Conservation (phyloP, 75 land plant species). For the Cryptomeria japonica region DNA sequence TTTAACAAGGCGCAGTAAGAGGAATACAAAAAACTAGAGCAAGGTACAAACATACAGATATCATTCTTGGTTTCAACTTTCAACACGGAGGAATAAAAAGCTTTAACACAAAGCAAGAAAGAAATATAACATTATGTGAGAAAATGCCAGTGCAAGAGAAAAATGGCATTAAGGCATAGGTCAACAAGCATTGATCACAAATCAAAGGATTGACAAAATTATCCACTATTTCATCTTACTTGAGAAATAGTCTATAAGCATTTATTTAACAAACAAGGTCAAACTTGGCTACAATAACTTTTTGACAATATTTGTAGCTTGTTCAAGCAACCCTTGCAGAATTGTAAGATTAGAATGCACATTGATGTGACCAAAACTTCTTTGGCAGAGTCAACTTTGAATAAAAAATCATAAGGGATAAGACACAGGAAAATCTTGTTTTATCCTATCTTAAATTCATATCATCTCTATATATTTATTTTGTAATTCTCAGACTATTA, state of each 20-base stretch:
- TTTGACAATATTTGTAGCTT: neutral
- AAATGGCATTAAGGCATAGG: neutral
- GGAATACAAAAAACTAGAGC: neutral
- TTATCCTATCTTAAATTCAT: neutral
- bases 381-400: neutral
- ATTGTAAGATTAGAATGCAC: neutral
- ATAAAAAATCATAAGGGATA: neutral
- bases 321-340: neutral
- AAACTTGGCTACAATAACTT: neutral
- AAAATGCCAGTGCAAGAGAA: neutral
- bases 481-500: neutral
- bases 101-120: neutral
- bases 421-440: neutral
- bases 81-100: neutral
- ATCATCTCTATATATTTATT: neutral
- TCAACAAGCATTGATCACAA: neutral
- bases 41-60: neutral
- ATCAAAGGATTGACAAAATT: neutral
- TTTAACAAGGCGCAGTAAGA: neutral
- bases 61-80: neutral
- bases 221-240: neutral
- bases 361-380: neutral
- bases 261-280: neutral
- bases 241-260: neutral
- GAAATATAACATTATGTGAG: neutral